Evolutionary conservation across 306 rosid species (phyloP).

Genomic region (Boehmeria nivea): DNA sequence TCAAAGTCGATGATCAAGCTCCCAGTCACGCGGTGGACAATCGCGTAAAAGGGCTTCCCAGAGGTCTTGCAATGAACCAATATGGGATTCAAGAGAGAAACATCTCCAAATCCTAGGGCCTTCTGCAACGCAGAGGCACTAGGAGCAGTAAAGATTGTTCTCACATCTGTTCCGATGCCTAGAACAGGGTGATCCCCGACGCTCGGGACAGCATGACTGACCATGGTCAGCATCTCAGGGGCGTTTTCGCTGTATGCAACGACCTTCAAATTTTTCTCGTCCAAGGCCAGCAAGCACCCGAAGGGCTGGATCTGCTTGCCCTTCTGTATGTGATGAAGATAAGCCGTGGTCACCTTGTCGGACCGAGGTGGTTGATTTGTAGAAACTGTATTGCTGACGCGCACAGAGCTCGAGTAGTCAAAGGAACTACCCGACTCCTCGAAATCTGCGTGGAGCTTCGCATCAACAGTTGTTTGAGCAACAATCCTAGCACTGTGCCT

Average conservation of each 20-base stretch:
- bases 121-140: constrained; percentile 84
- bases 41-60: constrained; percentile 93
- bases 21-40: constrained; percentile 74
- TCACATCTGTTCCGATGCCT: constrained; percentile 77
- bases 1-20: constrained; percentile 87
- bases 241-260: constrained; percentile 95
- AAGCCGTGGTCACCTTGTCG: constrained; percentile 76
- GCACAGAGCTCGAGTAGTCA: constrained; percentile 86
- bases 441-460: constrained; percentile 81
- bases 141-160: constrained; percentile 67
- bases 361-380: constrained; percentile 59
- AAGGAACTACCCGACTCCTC: constrained; percentile 84
- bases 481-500: constrained; percentile 67
- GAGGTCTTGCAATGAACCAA: constrained; percentile 94
- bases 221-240: constrained; percentile 85
- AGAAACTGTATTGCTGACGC: constrained; percentile 30
- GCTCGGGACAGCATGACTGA: constrained; percentile 89
- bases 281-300: constrained; percentile 85
- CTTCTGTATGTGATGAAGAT: constrained; percentile 81
- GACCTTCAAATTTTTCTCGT: constrained; percentile 85
- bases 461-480: constrained; percentile 90
- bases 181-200: constrained; percentile 89
- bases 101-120: constrained; percentile 84
- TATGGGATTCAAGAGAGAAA: constrained; percentile 86
- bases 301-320: constrained; percentile 88